These are phyloP conservation scores for Scenedesmus sp. DNA, from an alignment of 163 green algal genomes.

Conservation along the genomic window DNA sequence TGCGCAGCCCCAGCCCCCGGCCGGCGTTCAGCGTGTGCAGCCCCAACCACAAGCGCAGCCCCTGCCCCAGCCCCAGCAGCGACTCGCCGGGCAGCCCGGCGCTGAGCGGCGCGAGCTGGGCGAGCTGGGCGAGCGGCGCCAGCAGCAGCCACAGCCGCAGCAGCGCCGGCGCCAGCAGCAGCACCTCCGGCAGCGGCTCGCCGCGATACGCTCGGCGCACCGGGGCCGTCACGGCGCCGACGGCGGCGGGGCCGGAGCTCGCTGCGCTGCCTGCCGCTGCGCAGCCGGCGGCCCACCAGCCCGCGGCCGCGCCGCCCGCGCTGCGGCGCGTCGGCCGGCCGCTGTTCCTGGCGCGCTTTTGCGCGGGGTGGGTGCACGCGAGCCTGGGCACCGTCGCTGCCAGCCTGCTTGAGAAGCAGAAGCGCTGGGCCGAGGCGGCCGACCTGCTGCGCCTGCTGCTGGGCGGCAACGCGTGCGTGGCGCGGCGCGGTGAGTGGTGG, in stretches of 20 bases:
- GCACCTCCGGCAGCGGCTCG: background rate
- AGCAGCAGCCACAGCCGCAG: background rate
- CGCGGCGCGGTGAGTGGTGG: conserved; percentile 77
- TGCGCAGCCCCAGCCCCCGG: conserved; percentile 9
- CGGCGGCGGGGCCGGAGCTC: background rate
- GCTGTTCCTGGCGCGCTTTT: conserved; percentile 69
- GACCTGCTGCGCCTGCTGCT: conserved; percentile 79
- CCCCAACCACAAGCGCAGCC: background rate
- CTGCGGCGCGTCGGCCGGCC: background rate
- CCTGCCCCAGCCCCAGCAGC: conserved; percentile 17
- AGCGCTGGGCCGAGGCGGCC: conserved; percentile 71
- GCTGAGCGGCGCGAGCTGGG: background rate
- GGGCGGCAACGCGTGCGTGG: conserved; percentile 61
- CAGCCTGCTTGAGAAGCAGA: conserved; percentile 76
- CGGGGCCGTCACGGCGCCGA: background rate
- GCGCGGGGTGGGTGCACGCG: conserved; percentile 75
- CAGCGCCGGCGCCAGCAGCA: background rate
- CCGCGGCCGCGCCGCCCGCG: background rate
- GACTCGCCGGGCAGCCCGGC: background rate
- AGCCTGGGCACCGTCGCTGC: conserved; percentile 78
- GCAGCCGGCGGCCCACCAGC: background rate
- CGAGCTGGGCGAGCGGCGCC: background rate
- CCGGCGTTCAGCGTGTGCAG: background rate
- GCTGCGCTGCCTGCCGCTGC: background rate
- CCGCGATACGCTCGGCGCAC: too few species aligned